Evolutionary conservation across 2,329 filamentous ascomycete genomes (phyloP), one percentile per base, ranked within the genome.

Genomic region (Pseudopithomyces chartarum): DNA sequence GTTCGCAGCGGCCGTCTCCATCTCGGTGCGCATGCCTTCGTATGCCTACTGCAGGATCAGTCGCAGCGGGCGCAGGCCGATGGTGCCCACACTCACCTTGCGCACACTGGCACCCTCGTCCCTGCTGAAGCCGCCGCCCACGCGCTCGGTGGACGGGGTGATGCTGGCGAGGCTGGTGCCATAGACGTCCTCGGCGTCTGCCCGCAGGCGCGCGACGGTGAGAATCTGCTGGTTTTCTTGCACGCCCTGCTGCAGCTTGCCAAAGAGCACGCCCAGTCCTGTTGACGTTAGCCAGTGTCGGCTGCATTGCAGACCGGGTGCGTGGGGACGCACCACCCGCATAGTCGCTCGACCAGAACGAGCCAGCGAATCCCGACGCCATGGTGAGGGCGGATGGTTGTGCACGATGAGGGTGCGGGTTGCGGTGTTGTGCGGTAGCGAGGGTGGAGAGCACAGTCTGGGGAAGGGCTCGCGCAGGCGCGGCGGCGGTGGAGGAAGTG

Each of bases 301-400:
- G n/a, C 22, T n/a, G 20, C 4, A 17, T 22, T n/a, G 20, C 4
- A 42, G 56, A 20, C n/a, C 19, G 6, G 42, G 13, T 46, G 39
- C 51, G 26, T 60, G 39, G 39, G n/a, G 48, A 57, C 84, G 76
- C 80, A 90, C 90, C 93, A 82, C 91, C 92, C 75, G 94, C 94
- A 84, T 98, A 98, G 84, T 99, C 95, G 75, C 87, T 87, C 60
- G 95, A 97, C 95, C 95, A 99, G 81, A 99, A 98, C 49, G 93
- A 97, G 80, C 94, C 92, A 67, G 92, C 88, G 79, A 99, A 98
- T 70, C 91, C 73, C 32, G 72, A 64, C 50, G 70, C 62, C 71
- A 74, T 74, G 47, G 52, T 63, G 62, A 60, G 45, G 62, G 55
- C 44, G 54, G 34, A 43, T 56, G 50, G 56, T 39, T 32, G 44